Conservation (phyloP, 2,329 filamentous ascomycete species). For the Trichoderma koningii region DNA sequence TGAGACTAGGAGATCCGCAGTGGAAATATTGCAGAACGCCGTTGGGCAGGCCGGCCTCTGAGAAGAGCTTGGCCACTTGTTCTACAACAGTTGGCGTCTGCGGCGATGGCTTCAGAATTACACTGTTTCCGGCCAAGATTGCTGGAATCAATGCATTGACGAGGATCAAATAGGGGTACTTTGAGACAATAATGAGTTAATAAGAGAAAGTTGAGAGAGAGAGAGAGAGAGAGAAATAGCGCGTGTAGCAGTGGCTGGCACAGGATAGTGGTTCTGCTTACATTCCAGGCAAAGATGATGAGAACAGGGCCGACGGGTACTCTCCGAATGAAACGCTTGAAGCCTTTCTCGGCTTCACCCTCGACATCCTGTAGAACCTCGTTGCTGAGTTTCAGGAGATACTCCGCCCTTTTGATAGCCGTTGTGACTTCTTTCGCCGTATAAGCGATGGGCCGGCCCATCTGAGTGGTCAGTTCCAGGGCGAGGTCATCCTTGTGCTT, state of each 20-base stretch:
- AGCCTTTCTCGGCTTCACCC: conserved; percentile 82
- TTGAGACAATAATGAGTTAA: conserved; percentile 25
- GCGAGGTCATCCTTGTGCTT: conserved; percentile 78
- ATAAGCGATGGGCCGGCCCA: conserved; percentile 91
- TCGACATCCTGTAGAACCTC: conserved; percentile 77
- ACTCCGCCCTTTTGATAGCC: conserved; percentile 81
- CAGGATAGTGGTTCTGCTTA: conserved; percentile 50
- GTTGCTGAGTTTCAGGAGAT: conserved; percentile 79
- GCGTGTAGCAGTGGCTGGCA: conserved; percentile 9
- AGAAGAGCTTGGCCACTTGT: conserved; percentile 75
- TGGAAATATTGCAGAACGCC: conserved; percentile 93
- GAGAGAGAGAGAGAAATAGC: neutral
- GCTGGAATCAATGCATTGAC: conserved; percentile 92
- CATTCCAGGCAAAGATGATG: conserved; percentile 95
- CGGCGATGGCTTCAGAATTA: conserved; percentile 92
- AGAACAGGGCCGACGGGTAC: conserved; percentile 84
- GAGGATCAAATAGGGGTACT: conserved; percentile 94
- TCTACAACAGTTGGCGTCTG: conserved; percentile 93
- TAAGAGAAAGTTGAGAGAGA: neutral
- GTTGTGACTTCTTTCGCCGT: conserved; percentile 81
- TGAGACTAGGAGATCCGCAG: conserved; percentile 73
- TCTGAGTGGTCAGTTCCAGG: conserved; percentile 85
- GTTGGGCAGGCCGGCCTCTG: conserved; percentile 75
- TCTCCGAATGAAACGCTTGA: conserved; percentile 87
- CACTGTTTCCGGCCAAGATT: conserved; percentile 84